phyloP scores from a whole-genome alignment of 2,329 filamentous ascomycete species.

The Rosellinia necatrix region DNA sequence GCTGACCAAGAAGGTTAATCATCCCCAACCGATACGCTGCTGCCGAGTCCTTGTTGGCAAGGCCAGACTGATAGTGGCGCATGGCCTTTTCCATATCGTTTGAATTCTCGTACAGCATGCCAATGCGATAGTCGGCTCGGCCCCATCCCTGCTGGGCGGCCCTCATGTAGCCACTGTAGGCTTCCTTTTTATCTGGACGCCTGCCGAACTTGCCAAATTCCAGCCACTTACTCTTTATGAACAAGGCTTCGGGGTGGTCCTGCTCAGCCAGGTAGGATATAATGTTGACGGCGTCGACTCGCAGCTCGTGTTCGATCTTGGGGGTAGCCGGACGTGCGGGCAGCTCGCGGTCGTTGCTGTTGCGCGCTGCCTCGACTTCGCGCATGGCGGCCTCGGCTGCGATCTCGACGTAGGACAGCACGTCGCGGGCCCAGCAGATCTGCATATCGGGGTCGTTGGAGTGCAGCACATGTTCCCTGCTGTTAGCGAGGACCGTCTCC shows the following conservation, averaged over 20 bases:
- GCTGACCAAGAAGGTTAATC: constrained; percentile 95
- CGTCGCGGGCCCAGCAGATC: constrained; percentile 93
- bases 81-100: constrained; percentile 92
- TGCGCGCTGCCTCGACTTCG: constrained; percentile 51
- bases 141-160: constrained; percentile 87
- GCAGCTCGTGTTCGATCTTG: constrained; percentile 84
- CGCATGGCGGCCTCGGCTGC: constrained; percentile 76
- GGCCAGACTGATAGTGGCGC: constrained; percentile 84
- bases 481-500: constrained; percentile 85
- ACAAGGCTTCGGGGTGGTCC: constrained; percentile 89
- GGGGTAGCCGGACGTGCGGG: constrained; percentile 74
- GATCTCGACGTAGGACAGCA: constrained; percentile 85
- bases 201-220: constrained; percentile 97
- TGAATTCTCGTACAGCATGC: constrained; percentile 96
- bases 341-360: constrained; percentile 42
- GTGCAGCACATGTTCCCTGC: constrained; percentile 80
- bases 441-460: constrained; percentile 97
- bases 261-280: constrained; percentile 89
- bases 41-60: constrained; percentile 82
- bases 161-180: constrained; percentile 82
- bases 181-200: constrained; percentile 91
- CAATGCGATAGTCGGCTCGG: constrained; percentile 92
- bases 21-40: constrained; percentile 87
- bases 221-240: constrained; percentile 94
- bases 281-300: constrained; percentile 88